Evolutionary conservation across 768 basidiomycete species (phyloP), one percentile per base, ranked within the genome.

Genomic region (Panaeolus cyanescens): DNA sequence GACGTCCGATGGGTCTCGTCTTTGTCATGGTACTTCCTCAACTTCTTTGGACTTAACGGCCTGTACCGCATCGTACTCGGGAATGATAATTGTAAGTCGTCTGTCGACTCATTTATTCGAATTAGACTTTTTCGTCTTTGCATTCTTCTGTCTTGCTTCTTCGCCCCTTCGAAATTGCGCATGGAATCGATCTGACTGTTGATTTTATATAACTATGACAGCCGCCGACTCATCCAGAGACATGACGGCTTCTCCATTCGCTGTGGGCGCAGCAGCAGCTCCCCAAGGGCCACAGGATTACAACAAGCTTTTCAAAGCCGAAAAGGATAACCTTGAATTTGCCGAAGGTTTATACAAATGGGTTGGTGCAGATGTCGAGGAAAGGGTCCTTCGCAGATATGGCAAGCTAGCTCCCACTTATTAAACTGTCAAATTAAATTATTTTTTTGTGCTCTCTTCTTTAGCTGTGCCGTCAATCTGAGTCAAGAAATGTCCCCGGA

Each of bases 1-100:
- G 96, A 99, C 74, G 97, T 98, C 10, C 86, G 93, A 76, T 99
- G 97, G 96, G 97, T 99, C 32, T 99, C 97, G 20, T 97, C 97
- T 10, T 81, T 99, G 58, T 96, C 94, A 17, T 99, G 97, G 97
- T 99, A 99, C 77, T 99, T 99, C 77, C 87, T 99, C 69, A 99
- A 98, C 80, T 93, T 98, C 77, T 99, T 99, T 75, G 96, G 96
- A 58, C 77, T 99, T 63, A 98, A 98, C 70, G 96, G 95, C 17
- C 75, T 99, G 17, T 99, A 99, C 79, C 92, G 91, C 54, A 88
- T 99, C 62, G 85, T 99, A 61, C 88, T 99, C 62, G 96, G 95
- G 8, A 84, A 84, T 37, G 94, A 96, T 58, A 95, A 96, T 69
- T 84, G 96, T 96, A 65, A 68, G 89, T 77, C 45, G 5, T 28